These are phyloP conservation scores for Benincasa hispida DNA, from an alignment of 306 rosid genomes.

Conservation along the genomic window DNA sequence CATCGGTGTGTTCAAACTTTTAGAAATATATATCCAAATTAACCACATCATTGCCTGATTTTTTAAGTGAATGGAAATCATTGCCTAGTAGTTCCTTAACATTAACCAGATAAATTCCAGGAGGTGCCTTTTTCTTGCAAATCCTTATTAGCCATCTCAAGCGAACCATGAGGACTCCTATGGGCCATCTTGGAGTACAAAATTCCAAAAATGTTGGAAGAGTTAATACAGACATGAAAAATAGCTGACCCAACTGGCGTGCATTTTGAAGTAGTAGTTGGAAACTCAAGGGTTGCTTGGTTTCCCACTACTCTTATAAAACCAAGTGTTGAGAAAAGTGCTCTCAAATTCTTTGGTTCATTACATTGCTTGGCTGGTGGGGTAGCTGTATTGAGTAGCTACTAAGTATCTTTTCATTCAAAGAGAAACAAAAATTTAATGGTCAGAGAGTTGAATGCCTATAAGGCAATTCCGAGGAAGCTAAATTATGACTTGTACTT, in stretches of 20 bases:
- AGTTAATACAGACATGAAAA: no score
- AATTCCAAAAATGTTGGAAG: background rate
- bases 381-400: background rate
- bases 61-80: no score
- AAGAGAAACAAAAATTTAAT: background rate
- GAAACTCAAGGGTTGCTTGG: background rate
- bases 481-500: background rate
- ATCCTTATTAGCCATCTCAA: background rate
- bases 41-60: no score
- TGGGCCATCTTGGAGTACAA: background rate
- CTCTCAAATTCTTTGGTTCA: background rate
- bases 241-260: background rate
- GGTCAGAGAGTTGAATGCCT: background rate
- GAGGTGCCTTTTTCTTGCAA: no score
- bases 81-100: no score
- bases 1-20: no score
- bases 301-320: background rate
- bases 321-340: background rate
- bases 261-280: background rate
- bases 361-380: background rate
- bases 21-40: no score
- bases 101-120: no score
- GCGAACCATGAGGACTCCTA: background rate
- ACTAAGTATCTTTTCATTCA: background rate
- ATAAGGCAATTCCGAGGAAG: background rate